phyloP scores from a whole-genome alignment of 2,329 filamentous ascomycete species.

The Lecanosticta acicola region DNA sequence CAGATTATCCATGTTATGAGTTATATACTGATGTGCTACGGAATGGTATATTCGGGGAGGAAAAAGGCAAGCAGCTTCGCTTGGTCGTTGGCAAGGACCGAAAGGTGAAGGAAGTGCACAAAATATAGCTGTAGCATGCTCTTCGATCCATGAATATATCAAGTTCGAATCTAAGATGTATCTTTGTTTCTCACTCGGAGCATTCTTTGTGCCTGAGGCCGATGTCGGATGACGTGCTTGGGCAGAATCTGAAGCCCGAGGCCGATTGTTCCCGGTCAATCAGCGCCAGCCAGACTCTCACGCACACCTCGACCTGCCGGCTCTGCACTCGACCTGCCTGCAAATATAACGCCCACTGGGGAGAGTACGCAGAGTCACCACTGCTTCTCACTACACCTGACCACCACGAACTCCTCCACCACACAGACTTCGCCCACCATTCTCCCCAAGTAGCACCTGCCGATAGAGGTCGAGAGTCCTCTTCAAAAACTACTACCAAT shows the following conservation, averaged over 20 bases:
- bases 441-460: conserved; percentile 20
- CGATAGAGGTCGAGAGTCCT: conserved; percentile 31
- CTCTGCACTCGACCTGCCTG: not conserved
- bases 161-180: too few relatives aligned
- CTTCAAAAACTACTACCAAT: conserved; percentile 29
- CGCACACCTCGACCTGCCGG: too few relatives aligned
- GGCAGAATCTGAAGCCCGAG: not conserved
- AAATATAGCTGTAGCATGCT: too few relatives aligned
- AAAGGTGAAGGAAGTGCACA: conserved; percentile 32
- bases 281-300: too few relatives aligned
- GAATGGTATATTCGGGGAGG: conserved; percentile 42
- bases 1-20: conserved; percentile 52
- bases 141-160: too few relatives aligned
- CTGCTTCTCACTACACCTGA: not conserved
- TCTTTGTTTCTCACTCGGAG: too few relatives aligned
- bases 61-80: conserved; percentile 45
- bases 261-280: too few relatives aligned
- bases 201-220: too few relatives aligned
- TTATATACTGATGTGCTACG: conserved; percentile 48
- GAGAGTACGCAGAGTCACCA: not conserved
- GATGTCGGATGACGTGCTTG: not conserved
- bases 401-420: conserved; percentile 1
- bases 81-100: conserved; percentile 47
- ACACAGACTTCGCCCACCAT: conserved; percentile 24
- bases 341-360: not conserved